Conservation (phyloP, 495 filamentous ascomycete genomes). For the Polyplosphaeria fusca region DNA sequence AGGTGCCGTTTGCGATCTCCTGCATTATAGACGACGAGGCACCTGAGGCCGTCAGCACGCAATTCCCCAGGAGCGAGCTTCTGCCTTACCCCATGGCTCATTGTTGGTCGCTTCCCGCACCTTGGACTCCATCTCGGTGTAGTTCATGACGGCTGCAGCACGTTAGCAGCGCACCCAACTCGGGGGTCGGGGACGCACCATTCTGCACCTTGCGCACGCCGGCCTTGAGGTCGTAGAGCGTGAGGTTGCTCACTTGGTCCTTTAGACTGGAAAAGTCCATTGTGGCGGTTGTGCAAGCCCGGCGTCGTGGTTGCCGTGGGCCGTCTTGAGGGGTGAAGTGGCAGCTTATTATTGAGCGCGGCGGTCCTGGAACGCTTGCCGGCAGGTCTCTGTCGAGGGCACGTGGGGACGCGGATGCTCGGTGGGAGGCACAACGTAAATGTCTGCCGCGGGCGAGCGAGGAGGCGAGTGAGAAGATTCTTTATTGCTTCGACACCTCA, state of each 20-base stretch:
- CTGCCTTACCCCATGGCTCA: slow-evolving; percentile 30
- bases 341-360: slow-evolving; percentile 26
- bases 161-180: slow-evolving; percentile 23
- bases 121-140: slow-evolving; percentile 99
- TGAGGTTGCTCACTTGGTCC: slow-evolving; percentile 89
- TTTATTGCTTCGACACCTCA: too few species aligned
- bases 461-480: too few species aligned
- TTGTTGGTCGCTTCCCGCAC: slow-evolving; percentile 47
- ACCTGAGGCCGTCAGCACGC: slow-evolving; percentile 59
- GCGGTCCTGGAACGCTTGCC: slow-evolving; percentile 9
- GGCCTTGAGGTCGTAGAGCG: slow-evolving; percentile 94
- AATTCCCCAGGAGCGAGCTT: neutral
- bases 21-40: slow-evolving; percentile 83
- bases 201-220: slow-evolving; percentile 97
- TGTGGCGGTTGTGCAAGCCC: slow-evolving; percentile 6
- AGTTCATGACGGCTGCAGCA: slow-evolving; percentile 90
- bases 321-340: slow-evolving; percentile 8
- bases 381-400: too few species aligned
- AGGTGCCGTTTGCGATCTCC: slow-evolving; percentile 96
- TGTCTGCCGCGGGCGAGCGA: too few species aligned
- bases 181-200: slow-evolving; percentile 57
- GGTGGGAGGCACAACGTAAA: too few species aligned
- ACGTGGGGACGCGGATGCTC: too few species aligned
- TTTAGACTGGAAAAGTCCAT: slow-evolving; percentile 88
- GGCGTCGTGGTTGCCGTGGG: neutral